These are phyloP conservation scores for Galerina marginata DNA, from an alignment of 768 basidiomycete genomes.

Conservation along the genomic window DNA sequence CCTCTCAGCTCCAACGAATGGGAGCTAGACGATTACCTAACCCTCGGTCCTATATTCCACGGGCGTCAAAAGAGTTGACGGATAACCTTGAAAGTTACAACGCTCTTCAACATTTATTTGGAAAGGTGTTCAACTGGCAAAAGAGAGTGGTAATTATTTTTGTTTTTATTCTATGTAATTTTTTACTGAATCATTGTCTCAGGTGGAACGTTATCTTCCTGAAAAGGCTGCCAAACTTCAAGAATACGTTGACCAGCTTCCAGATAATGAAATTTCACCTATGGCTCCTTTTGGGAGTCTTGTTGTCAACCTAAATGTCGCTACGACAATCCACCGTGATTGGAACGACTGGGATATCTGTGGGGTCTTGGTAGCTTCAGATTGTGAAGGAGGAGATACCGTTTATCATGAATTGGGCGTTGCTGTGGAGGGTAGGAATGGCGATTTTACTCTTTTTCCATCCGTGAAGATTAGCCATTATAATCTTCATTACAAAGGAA, in stretches of 20 bases:
- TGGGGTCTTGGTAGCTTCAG: neutral
- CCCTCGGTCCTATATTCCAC: neutral
- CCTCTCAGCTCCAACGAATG: neutral
- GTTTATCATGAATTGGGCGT: neutral
- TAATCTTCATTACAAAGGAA: neutral
- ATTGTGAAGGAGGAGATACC: neutral
- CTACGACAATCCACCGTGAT: neutral
- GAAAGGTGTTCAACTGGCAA: neutral
- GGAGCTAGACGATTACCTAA: neutral
- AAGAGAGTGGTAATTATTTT: neutral
- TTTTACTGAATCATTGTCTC: neutral
- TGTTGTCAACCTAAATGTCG: neutral
- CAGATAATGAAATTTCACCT: neutral
- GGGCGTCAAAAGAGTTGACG: neutral
- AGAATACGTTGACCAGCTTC: neutral
- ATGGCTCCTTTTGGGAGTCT: neutral
- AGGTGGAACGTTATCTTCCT: neutral
- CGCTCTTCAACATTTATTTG: neutral
- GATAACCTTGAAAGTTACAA: neutral
- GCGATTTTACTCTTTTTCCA: neutral
- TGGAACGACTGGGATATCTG: neutral
- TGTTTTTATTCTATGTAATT: neutral
- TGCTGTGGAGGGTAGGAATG: neutral
- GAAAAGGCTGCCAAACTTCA: neutral
- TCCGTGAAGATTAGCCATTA: neutral